A percentile compares a stretch with the other conserved stretches of the same genome.
These are phyloP conservation scores for Poronia punctata DNA, from an alignment of 495 filamentous ascomycete genomes.

Conservation along the genomic window DNA sequence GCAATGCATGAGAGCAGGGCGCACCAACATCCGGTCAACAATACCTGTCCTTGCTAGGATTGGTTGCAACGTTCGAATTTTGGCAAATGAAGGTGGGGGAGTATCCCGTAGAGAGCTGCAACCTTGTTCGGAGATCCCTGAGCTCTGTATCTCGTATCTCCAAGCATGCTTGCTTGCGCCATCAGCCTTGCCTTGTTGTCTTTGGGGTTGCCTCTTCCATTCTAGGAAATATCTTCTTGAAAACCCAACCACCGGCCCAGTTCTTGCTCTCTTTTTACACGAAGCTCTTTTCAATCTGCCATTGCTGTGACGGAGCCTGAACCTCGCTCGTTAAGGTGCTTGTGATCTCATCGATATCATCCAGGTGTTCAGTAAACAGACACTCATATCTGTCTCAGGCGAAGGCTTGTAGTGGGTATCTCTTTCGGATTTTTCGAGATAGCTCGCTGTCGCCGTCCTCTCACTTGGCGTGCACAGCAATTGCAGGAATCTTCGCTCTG, in stretches of 20 bases:
- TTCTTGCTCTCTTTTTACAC: slow-evolving; percentile 4
- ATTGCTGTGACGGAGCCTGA: neutral
- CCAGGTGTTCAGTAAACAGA: too few relatives aligned
- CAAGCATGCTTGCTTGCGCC: neutral
- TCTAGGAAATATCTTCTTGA: slow-evolving; percentile 1
- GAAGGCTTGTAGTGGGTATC: too few relatives aligned
- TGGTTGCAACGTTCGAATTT: slow-evolving; percentile 1
- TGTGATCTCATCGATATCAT: too few relatives aligned
- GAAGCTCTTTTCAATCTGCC: neutral
- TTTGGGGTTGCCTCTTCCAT: too few relatives aligned
- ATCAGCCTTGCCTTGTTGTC: slow-evolving; percentile 9
- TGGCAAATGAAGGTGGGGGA: neutral
- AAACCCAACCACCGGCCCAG: neutral
- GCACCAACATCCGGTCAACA: neutral
- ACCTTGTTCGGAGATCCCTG: slow-evolving; percentile 2
- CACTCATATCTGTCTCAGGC: too few relatives aligned
- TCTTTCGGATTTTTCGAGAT: too few relatives aligned
- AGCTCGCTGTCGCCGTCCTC: too few relatives aligned
- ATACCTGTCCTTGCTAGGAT: slow-evolving; percentile 6
- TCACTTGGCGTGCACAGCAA: too few relatives aligned
- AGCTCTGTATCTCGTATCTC: slow-evolving; percentile 1
- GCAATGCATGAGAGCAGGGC: slow-evolving; percentile 3
- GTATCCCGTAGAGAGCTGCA: slow-evolving; percentile 7
- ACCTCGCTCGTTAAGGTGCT: neutral
- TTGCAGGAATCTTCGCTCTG: slow-evolving; percentile 7